These are phyloP conservation scores for Phytophthora chlamydospora DNA, from an alignment of 352 stramenopile genomes.

Conservation along the genomic window DNA sequence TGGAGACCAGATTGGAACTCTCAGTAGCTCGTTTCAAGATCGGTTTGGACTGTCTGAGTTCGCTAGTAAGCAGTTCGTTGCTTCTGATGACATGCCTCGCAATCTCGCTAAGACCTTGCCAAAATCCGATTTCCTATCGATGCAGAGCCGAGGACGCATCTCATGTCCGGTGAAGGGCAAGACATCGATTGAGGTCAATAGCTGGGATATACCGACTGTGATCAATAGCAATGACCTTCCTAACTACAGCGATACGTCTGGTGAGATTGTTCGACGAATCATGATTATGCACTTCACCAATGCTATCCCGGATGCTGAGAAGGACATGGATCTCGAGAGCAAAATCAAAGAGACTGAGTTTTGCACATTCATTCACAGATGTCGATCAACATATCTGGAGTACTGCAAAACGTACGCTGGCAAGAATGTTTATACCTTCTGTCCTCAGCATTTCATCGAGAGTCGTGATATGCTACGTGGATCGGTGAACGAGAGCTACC, in stretches of 20 bases:
- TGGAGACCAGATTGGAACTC: not conserved
- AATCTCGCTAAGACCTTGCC: constrained; percentile 2
- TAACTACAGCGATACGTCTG: constrained; percentile 1
- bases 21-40: not conserved
- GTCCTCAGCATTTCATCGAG: not conserved
- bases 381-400: not conserved
- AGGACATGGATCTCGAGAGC: not conserved
- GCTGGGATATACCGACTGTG: not conserved
- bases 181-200: not conserved
- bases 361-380: not conserved
- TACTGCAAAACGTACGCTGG: not conserved
- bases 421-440: not conserved
- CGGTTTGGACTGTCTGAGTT: constrained; percentile 1
- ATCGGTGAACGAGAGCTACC: not conserved
- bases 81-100: constrained; percentile 1
- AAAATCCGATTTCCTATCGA: constrained; percentile 1
- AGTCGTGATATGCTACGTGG: not conserved
- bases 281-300: not conserved
- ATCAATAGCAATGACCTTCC: not conserved
- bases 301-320: not conserved
- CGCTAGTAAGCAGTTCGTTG: not conserved
- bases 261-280: not conserved
- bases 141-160: not conserved
- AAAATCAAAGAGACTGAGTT: not conserved
- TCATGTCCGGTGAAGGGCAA: constrained; percentile 1